Evolutionary conservation across 2,329 filamentous ascomycete genomes (phyloP).

Genomic region (Phoma sp.): DNA sequence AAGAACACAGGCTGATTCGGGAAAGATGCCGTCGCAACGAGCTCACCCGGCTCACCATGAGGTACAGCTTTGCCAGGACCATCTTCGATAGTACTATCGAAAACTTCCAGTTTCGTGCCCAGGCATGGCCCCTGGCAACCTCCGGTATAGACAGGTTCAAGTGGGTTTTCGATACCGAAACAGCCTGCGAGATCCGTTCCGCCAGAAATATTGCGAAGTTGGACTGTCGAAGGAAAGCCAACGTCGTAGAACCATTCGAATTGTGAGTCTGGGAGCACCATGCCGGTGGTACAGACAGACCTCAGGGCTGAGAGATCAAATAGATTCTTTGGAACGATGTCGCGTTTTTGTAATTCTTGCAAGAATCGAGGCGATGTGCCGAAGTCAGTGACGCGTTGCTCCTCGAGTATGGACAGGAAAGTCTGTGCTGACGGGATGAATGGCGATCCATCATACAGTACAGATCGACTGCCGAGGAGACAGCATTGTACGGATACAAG

Average conservation of each 20-base stretch:
- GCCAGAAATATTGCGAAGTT: constrained; percentile 76
- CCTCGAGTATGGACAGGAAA: constrained; percentile 67
- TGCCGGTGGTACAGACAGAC: constrained; percentile 75
- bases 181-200: constrained; percentile 77
- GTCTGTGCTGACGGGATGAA: constrained; percentile 72
- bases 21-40: constrained; percentile 73
- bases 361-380: constrained; percentile 81
- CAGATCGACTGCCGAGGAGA: constrained; percentile 63
- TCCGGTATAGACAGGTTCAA: constrained; percentile 69
- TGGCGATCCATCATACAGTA: constrained; percentile 85
- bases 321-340: constrained; percentile 66
- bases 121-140: constrained; percentile 62
- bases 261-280: constrained; percentile 77
- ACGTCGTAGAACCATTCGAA: constrained; percentile 82
- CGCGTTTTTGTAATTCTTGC: constrained; percentile 71
- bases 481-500: constrained; percentile 66
- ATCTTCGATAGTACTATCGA: constrained; percentile 60
- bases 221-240: constrained; percentile 70
- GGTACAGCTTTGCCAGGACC: constrained; percentile 60
- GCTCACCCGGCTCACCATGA: constrained; percentile 73
- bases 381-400: constrained; percentile 72
- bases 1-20: constrained; percentile 72
- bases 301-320: constrained; percentile 68
- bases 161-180: constrained; percentile 69
- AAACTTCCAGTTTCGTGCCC: constrained; percentile 64